Evolutionary conservation across 2,329 filamentous ascomycete species (phyloP), one percentile per base, ranked within the genome.

Genomic region (Aureobasidium leucospermi): DNA sequence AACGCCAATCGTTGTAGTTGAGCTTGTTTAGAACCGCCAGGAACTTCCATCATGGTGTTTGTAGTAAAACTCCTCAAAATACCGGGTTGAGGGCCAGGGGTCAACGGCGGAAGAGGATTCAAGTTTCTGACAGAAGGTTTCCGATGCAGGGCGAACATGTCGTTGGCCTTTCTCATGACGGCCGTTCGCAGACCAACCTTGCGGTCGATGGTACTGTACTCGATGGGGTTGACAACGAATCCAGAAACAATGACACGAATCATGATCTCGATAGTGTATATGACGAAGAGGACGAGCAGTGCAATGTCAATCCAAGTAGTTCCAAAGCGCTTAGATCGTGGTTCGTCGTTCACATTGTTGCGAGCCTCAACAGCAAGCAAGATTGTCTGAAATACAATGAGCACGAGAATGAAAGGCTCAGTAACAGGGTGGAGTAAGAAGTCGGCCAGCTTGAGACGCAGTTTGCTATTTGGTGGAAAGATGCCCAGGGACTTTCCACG

Each of bases 161-260:
- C 81, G 62, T 85, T 84, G 61, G 89, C 89, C 73, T 92, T 92
- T 62, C 89, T 86, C 43, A 84, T 77, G 19, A 96, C 77, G 10
- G 87, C 89, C 64, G 86, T 85, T 56, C 84, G 85, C 8, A 96
- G 74, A 10, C 91, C 89, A 34, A 86, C 79, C 64, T 87, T 83
- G 57, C 89, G 84, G 71, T 95, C 89, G 63, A 95, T 88, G 5
- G 91, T 95, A 73, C 90, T 96, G 73, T 96, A 96, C 70, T 96
- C 92, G 8, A 85, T 78, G 1, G 94, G 89, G 69, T 99, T 99
- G 65, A 96, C 78, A 34, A 99, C 80, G 66, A 99, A 88, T 0
- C 94, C 95, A 0, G 94, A 99, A 0, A 99, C 95, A 62, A 99
- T 87, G 43, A 92, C 86, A 59, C 92, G 88, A 62, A 89, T 85